Base-by-base conservation (phyloP, 108 stramenopile species). In the Asterionellopsis glacialis region DNA sequence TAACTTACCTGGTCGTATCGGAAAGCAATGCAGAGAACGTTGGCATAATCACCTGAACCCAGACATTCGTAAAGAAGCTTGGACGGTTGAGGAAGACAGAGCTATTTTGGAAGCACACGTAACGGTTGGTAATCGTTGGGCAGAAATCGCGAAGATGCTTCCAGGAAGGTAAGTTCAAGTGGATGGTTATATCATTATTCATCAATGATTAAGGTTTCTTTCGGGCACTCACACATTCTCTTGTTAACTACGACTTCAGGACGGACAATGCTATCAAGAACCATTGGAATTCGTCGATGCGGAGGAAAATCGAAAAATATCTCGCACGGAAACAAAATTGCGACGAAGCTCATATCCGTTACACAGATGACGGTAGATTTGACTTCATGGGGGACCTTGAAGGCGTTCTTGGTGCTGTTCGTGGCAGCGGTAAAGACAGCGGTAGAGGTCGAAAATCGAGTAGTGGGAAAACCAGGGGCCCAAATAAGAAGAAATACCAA, bases 1-100 rank as follows among this genome's bases (percentile, higher is more conserved):
- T 19, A 50, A 88, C 13, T 78, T 93, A 23, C 82, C 84, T 10
- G 69, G 96, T 23, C 87, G 98, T 13, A 94, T 93, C 57, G 98
- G 98, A 21, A 99, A 99, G 78, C 98, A 99, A 79, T 98, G 97
- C 83, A 76, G 98, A 12, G 98, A 99, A 75, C 85, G 99, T 25
- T 99, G 97, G 97, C 95, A 93, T 65, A 99, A 99, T 76, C 99
- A 98, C 71, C 75, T 99, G 45, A 96, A 99, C 62, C 98, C 98
- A 5, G 68, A 75, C 19, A 95, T 98, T 61, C 76, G 73, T 49
- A 95, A 95, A 60, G 79, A 73, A 48, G 85, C 83, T 21, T 98
- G 95, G 96, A 78, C 83, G 24, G 76, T 67, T 45, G 80, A 88
- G 14, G 98, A 97, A 73, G 96, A 96, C 67, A 70, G 86, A 14